A percentile compares a stretch with the other conserved stretches of the same genome.
phyloP scores from a whole-genome alignment of 495 filamentous ascomycete species.

The Penicillium samsonianum region DNA sequence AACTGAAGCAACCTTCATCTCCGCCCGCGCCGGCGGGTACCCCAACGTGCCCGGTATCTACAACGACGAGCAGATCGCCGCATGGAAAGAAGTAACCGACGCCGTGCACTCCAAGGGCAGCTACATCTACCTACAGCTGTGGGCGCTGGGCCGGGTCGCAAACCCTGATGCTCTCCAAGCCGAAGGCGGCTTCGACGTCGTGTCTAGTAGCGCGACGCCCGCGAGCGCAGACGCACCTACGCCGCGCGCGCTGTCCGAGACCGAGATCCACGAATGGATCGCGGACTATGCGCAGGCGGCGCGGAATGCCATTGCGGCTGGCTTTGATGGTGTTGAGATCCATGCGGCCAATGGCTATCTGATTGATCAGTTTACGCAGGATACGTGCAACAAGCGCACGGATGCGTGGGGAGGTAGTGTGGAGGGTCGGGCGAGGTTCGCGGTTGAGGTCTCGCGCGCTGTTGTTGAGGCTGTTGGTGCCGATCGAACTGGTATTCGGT shows the following conservation, averaged over 20 bases:
- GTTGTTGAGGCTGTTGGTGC: conserved; percentile 65
- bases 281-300: conserved; percentile 61
- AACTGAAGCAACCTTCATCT: conserved; percentile 66
- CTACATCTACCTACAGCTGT: conserved; percentile 68
- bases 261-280: conserved; percentile 60
- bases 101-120: conserved; percentile 65
- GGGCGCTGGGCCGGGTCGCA: conserved; percentile 64
- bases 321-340: conserved; percentile 78
- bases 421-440: conserved; percentile 68
- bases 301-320: conserved; percentile 63
- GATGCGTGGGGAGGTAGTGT: conserved; percentile 72
- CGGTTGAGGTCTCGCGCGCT: conserved; percentile 62
- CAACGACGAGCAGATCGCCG: conserved; percentile 57
- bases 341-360: conserved; percentile 76
- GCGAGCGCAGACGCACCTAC: conserved; percentile 34
- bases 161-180: conserved; percentile 32
- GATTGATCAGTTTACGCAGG: conserved; percentile 72
- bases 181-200: conserved; percentile 41
- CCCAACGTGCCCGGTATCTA: conserved; percentile 65
- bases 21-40: conserved; percentile 53
- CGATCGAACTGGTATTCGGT: conserved; percentile 60
- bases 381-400: conserved; percentile 60
- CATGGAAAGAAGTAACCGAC: conserved; percentile 63
- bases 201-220: conserved; percentile 51
- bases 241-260: conserved; percentile 53